Conservation (phyloP, 1,139 yeast species). For the Blastobotrys malaysiensis region DNA sequence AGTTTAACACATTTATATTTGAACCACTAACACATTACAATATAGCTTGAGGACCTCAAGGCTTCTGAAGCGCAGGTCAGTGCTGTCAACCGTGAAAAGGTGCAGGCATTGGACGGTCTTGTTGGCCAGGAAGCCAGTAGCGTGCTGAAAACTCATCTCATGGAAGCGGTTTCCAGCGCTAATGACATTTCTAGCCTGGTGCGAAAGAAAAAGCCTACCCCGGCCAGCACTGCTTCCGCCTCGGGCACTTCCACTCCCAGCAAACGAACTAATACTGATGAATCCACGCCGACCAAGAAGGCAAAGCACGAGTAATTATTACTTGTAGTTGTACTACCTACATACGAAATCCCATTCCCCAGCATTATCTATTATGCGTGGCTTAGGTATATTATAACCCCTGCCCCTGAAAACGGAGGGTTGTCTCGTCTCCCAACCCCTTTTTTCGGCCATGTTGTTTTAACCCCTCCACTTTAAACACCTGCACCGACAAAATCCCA, state of each 20-base stretch:
- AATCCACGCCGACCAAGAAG: neutral
- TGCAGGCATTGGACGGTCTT: slow-evolving; percentile 56
- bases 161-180: slow-evolving; percentile 30
- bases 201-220: slow-evolving; percentile 38
- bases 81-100: slow-evolving; percentile 38
- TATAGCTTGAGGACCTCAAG: slow-evolving; percentile 13
- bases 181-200: slow-evolving; percentile 56
- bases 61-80: slow-evolving; percentile 19
- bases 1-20: slow-evolving; percentile 2
- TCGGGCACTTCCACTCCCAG: neutral
- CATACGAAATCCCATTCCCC: neutral
- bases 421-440: neutral
- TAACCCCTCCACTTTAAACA: neutral
- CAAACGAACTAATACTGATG: slow-evolving; percentile 5
- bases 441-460: neutral
- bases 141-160: slow-evolving; percentile 18
- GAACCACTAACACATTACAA: slow-evolving; percentile 1
- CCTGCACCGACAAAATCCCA: slow-evolving; percentile 1
- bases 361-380: neutral
- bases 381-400: too few relatives aligned
- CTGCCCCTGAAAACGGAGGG: neutral
- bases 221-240: neutral
- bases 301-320: neutral
- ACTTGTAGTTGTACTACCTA: too few relatives aligned
- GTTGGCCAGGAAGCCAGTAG: slow-evolving; percentile 45